Evolutionary conservation across 192 early-diverging fungal species (phyloP).

Genomic region (Gaertneriomyces semiglobifer): DNA sequence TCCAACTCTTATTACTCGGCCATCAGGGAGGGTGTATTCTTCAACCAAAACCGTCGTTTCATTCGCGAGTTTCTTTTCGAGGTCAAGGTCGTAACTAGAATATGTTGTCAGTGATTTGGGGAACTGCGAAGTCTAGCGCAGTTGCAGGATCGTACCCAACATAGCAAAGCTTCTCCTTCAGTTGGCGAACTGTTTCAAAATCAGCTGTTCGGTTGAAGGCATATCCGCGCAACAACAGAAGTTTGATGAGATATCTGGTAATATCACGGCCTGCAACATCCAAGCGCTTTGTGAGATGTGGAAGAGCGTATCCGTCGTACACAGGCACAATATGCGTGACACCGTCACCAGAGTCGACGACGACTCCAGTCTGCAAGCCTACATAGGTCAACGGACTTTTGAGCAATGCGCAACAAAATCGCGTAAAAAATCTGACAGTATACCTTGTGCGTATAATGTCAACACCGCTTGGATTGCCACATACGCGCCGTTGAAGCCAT

Average conservation of each 20-base stretch:
- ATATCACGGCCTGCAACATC: constrained; percentile 97
- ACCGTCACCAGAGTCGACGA: constrained; percentile 98
- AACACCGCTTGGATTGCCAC: constrained; percentile 97
- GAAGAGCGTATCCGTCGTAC: constrained; percentile 91
- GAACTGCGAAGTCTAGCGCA: constrained; percentile 1
- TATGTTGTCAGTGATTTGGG: background rate
- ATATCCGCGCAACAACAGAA: constrained; percentile 89
- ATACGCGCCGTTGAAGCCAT: constrained; percentile 89
- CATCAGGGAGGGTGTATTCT: constrained; percentile 95
- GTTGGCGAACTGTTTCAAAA: constrained; percentile 94
- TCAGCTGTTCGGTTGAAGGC: constrained; percentile 97
- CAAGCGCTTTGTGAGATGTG: constrained; percentile 82
- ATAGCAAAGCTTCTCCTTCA: constrained; percentile 98
- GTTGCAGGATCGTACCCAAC: constrained; percentile 62
- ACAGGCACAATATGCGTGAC: constrained; percentile 99
- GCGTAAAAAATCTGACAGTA: background rate
- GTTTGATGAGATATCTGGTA: constrained; percentile 94
- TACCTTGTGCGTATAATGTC: constrained; percentile 97
- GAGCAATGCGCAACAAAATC: constrained; percentile 1
- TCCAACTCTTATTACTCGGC: constrained; percentile 96
- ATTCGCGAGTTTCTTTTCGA: constrained; percentile 90
- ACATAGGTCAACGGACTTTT: background rate
- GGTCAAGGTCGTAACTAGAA: constrained; percentile 84
- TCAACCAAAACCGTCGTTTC: constrained; percentile 98
- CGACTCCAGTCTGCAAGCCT: constrained; percentile 91